Conservation (phyloP, 306 rosid species). For the Pterocarpus santalinus region DNA sequence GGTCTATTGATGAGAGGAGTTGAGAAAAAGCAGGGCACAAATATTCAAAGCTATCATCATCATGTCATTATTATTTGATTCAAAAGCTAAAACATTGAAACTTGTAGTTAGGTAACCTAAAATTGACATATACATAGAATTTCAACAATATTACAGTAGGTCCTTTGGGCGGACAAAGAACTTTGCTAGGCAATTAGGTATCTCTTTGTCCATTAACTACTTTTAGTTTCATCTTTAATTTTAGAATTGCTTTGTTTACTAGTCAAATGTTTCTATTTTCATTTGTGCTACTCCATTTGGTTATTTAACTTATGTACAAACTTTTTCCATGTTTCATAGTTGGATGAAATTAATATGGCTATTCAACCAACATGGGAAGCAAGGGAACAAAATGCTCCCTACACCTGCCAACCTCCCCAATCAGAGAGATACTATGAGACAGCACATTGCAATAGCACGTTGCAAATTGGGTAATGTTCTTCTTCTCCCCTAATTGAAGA, state of each 20-base stretch:
- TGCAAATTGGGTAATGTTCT: conserved; percentile 63
- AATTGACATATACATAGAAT: too few species aligned
- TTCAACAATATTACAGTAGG: too few species aligned
- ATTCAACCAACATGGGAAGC: conserved; percentile 58
- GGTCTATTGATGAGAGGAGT: too few species aligned
- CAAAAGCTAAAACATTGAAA: too few species aligned
- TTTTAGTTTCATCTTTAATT: background rate
- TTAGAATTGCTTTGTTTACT: background rate
- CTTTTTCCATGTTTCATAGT: conserved; percentile 47
- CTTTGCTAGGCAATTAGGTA: too few species aligned
- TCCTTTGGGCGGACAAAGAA: too few species aligned
- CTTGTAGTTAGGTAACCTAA: too few species aligned
- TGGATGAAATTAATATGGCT: conserved; percentile 55
- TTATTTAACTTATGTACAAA: conserved; percentile 2
- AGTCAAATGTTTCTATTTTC: background rate
- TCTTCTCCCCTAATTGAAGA: background rate
- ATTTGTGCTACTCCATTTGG: conserved; percentile 14
- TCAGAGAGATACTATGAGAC: conserved; percentile 56
- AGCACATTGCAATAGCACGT: conserved; percentile 52
- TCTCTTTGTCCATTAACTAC: too few species aligned
- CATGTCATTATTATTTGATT: background rate
- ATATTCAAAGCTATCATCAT: too few species aligned
- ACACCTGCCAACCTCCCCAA: conserved; percentile 53
- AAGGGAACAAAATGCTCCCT: conserved; percentile 55
- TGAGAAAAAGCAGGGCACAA: too few species aligned